Conservation (phyloP, 495 filamentous ascomycete genomes). For the Entonaema liquescens region DNA sequence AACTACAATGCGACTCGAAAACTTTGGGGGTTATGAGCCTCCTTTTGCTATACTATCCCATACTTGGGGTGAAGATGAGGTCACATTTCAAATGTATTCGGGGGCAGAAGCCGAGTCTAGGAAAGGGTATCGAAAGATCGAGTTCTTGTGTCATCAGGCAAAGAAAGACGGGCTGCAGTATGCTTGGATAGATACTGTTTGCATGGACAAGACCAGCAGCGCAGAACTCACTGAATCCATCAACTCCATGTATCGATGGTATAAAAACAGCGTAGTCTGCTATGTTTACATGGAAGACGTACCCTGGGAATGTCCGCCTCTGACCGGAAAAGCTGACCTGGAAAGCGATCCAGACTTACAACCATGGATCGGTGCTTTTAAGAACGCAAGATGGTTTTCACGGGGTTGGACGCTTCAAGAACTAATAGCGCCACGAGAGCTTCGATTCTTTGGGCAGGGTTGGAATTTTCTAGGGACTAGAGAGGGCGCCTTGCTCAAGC, state of each 20-base stretch:
- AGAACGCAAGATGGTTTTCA: constrained; percentile 45
- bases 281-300: constrained; percentile 35
- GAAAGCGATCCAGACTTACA: too few species aligned
- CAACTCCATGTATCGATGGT: constrained; percentile 57
- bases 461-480: constrained; percentile 39
- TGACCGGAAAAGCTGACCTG: constrained; percentile 38
- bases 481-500: constrained; percentile 17
- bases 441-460: constrained; percentile 6
- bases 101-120: too few species aligned
- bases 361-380: too few species aligned
- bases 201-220: constrained; percentile 56
- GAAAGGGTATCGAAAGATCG: too few species aligned
- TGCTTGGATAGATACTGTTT: constrained; percentile 54
- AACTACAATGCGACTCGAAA: neutral
- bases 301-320: constrained; percentile 36
- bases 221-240: constrained; percentile 57
- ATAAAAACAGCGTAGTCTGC: constrained; percentile 47
- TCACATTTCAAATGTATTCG: too few species aligned
- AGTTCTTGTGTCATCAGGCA: too few species aligned
- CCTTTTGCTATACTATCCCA: neutral
- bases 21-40: neutral
- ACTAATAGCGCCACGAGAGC: constrained; percentile 44
- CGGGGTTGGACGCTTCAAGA: constrained; percentile 53
- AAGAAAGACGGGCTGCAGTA: constrained; percentile 3
- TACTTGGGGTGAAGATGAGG: too few species aligned